phyloP scores from a whole-genome alignment of 2,329 filamentous ascomycete genomes.

The Exserohilum rostratum region DNA sequence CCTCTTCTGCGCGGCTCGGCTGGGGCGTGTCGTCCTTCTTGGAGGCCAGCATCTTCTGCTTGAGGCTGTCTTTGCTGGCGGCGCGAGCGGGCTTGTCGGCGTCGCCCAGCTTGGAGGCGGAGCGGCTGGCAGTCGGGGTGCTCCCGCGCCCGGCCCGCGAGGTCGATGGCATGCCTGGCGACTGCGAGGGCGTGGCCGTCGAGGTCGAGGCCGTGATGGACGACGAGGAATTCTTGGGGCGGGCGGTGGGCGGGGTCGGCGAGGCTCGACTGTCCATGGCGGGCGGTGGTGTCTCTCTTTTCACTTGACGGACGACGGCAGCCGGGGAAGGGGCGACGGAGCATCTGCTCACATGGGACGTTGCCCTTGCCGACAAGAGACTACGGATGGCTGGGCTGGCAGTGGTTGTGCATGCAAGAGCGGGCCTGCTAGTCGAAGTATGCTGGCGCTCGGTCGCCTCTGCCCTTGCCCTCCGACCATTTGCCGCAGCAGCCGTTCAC shows the following conservation, averaged over 20 bases:
- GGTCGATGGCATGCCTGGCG: slow-evolving; percentile 35
- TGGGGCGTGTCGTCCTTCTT: slow-evolving; percentile 42
- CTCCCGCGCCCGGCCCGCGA: slow-evolving; percentile 31
- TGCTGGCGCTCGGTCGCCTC: slow-evolving; percentile 14
- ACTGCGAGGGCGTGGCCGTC: slow-evolving; percentile 27
- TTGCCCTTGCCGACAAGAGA: slow-evolving; percentile 20
- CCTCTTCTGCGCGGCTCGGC: slow-evolving; percentile 47
- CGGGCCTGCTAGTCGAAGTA: slow-evolving; percentile 15
- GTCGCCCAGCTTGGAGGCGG: slow-evolving; percentile 38
- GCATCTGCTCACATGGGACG: slow-evolving; percentile 29
- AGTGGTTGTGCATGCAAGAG: slow-evolving; percentile 17
- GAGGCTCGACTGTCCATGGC: slow-evolving; percentile 42
- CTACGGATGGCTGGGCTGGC: slow-evolving; percentile 13
- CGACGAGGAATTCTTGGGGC: slow-evolving; percentile 37
- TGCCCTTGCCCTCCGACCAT: slow-evolving; percentile 17
- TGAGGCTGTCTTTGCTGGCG: slow-evolving; percentile 49
- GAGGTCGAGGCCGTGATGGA: slow-evolving; percentile 39
- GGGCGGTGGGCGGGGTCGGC: slow-evolving; percentile 40
- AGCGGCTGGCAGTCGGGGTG: slow-evolving; percentile 37
- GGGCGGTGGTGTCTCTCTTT: slow-evolving; percentile 15
- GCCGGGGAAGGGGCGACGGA: slow-evolving; percentile 15
- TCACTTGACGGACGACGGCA: slow-evolving; percentile 19
- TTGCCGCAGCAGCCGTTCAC: slow-evolving; percentile 21
- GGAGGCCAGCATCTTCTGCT: slow-evolving; percentile 43
- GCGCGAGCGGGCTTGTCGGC: slow-evolving; percentile 38